Evolutionary conservation across 371 early-diverging fungal species (phyloP).

Genomic region (Blastocladiella emersonii): DNA sequence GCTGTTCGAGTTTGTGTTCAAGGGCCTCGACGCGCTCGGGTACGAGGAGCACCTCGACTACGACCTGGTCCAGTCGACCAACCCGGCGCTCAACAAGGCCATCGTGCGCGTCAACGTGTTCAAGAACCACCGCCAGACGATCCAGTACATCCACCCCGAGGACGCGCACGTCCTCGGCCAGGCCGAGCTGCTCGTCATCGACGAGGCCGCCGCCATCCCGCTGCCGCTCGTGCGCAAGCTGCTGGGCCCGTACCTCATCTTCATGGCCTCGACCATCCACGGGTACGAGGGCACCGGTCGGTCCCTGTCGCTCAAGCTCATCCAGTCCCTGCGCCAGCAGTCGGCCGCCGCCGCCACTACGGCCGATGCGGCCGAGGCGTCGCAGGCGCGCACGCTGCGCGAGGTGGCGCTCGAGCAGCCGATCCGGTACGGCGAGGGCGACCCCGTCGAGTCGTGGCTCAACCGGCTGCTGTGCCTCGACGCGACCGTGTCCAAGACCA

Average conservation of each 20-base stretch:
- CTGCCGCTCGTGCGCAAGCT: conserved; percentile 80
- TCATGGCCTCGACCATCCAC: conserved; percentile 98
- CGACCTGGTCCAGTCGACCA: conserved; percentile 88
- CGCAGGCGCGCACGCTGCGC: conserved; percentile 62
- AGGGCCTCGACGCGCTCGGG: conserved; percentile 90
- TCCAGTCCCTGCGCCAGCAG: conserved; percentile 85
- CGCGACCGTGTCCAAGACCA: conserved; percentile 51
- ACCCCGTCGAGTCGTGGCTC: conserved; percentile 95
- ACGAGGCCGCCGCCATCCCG: conserved; percentile 99
- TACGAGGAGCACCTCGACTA: conserved; percentile 97
- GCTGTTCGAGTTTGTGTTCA: conserved; percentile 92
- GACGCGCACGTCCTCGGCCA: conserved; percentile 84
- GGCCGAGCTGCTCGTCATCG: conserved; percentile 95
- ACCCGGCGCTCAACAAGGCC: conserved; percentile 85
- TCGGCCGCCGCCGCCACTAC: conserved; percentile 32
- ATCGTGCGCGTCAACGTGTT: conserved; percentile 92
- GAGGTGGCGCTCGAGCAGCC: conserved; percentile 89
- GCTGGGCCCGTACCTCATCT: conserved; percentile 87
- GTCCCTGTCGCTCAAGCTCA: conserved; percentile 87
- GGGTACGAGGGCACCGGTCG: conserved; percentile 99
- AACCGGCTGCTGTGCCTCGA: conserved; percentile 89
- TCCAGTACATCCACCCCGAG: conserved; percentile 94
- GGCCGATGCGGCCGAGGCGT: conserved; percentile 21
- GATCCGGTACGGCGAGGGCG: conserved; percentile 85
- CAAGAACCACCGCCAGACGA: conserved; percentile 93